Conservation (phyloP, 2,329 filamentous ascomycete species). For the Cercospora nicotianae region DNA sequence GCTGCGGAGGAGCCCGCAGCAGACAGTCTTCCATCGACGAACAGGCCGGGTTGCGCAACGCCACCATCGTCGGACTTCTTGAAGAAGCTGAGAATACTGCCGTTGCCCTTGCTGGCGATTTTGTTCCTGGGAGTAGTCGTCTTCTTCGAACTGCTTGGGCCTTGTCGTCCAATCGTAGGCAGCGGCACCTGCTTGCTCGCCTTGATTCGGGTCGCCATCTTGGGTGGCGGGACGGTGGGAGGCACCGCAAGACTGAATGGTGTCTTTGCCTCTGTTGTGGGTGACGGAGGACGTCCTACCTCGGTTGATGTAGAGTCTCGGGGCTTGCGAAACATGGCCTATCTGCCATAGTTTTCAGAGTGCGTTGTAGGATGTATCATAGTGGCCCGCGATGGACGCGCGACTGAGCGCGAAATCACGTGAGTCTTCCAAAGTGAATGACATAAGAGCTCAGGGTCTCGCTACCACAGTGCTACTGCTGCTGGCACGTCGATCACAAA, state of each 20-base stretch:
- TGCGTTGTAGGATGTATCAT: background rate
- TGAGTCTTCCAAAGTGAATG: no score
- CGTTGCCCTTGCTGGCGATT: slow-evolving; percentile 47
- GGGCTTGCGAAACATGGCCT: slow-evolving; percentile 56
- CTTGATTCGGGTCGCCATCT: slow-evolving; percentile 34
- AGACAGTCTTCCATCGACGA: slow-evolving; percentile 37
- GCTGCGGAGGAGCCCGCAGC: background rate
- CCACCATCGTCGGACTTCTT: slow-evolving; percentile 50
- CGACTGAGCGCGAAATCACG: no score
- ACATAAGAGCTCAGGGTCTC: background rate
- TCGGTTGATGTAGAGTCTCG: slow-evolving; percentile 45
- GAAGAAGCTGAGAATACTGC: slow-evolving; percentile 57
- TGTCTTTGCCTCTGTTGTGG: slow-evolving; percentile 41
- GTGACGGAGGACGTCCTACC: slow-evolving; percentile 54
- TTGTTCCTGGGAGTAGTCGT: slow-evolving; percentile 41
- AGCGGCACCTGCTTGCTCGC: slow-evolving; percentile 30
- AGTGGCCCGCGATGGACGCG: no score
- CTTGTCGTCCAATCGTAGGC: slow-evolving; percentile 36
- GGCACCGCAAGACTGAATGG: slow-evolving; percentile 37
- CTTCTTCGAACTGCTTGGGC: slow-evolving; percentile 36
- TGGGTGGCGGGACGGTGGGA: slow-evolving; percentile 33
- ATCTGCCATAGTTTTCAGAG: background rate
- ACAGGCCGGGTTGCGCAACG: slow-evolving; percentile 34
- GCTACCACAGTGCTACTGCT: no score
- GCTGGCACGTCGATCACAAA: no score